Base-by-base conservation (phyloP, 129 eudicot genomes). In the Heracleum sosnowskyi region DNA sequence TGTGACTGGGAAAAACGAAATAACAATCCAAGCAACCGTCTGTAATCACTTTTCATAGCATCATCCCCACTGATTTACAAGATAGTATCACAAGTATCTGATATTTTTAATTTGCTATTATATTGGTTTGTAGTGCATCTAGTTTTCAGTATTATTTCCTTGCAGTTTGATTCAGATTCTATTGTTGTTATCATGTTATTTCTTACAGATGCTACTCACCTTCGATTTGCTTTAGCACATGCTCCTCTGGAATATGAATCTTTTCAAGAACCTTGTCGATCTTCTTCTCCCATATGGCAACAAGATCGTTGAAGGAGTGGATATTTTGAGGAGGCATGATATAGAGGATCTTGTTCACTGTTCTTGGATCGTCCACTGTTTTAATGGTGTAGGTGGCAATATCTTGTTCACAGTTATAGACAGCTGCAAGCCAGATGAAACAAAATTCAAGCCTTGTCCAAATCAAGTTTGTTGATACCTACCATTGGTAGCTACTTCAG, bases 291-390 rank as follows among this genome's bases (percentile, higher is more conserved):
- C 98, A 92, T 13, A 89, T 36, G 41, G 89, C 86, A 66, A 91
- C 91, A 41, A 91, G 85, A n/a, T 87, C 89, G 45, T 91, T 91
- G 68, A 89, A 88, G 9, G 97, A 89, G 60, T 76, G 57, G 16
- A 82, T 79, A 85, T 91, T 93, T 29, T 83, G 82, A 18, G 88
- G 79, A 26, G 95, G 97, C 86, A 35, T 86, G 39, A 92, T 84
- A 86, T 90, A 85, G 74, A 92, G 86, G 74, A 74, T 84, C 80
- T 90, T 92, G 93, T 92, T 92, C 83, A 90, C 76, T 69, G 98
- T 88, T 81, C 96, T 85, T 24, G 98, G 96, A 39, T 92, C 96
- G 78, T 93, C 97, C 79, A 89, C 95, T 4, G 90, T 87, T 84
- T 85, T 91, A 73, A 93, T 89, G 35, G 97, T 87, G 87, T 86